These are phyloP conservation scores for Neonothopanus nambi DNA, from an alignment of 1,284 basidiomycete genomes.

Conservation along the genomic window DNA sequence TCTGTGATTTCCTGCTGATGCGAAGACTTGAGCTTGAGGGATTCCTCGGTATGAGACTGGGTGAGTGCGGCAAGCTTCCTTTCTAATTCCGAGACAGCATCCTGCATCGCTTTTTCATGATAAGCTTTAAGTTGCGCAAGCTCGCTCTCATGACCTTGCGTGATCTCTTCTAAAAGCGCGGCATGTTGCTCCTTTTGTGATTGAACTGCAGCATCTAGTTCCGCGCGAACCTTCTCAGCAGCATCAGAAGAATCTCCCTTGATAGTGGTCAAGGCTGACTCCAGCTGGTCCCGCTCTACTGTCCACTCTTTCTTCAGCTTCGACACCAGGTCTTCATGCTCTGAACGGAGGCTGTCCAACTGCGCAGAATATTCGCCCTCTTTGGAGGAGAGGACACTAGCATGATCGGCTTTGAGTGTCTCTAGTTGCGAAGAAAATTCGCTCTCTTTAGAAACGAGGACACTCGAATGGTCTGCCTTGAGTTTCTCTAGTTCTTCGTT, in stretches of 20 bases:
- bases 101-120: conserved; percentile 40
- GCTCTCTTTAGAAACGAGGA: conserved; percentile 62
- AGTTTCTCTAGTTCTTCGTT: conserved; percentile 47
- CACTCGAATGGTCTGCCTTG: conserved; percentile 66
- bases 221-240: conserved; percentile 41
- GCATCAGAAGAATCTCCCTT: conserved; percentile 45
- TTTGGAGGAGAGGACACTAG: conserved; percentile 47
- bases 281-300: conserved; percentile 52
- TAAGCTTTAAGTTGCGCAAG: conserved; percentile 43
- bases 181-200: conserved; percentile 58
- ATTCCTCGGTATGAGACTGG: conserved; percentile 40
- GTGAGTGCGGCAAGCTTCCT: conserved; percentile 24
- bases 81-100: conserved; percentile 26
- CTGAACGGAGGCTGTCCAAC: conserved; percentile 44
- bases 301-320: conserved; percentile 53
- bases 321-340: conserved; percentile 44
- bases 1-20: conserved; percentile 47
- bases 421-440: conserved; percentile 62
- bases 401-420: conserved; percentile 59
- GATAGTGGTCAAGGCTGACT: conserved; percentile 42
- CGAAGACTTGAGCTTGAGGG: conserved; percentile 42
- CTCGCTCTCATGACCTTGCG: conserved; percentile 55
- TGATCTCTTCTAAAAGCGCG: conserved; percentile 51
- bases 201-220: conserved; percentile 52
- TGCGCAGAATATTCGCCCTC: conserved; percentile 58